Evolutionary conservation across 495 filamentous ascomycete genomes (phyloP), one percentile per base, ranked within the genome.

Genomic region (Parathielavia hyrcaniae): DNA sequence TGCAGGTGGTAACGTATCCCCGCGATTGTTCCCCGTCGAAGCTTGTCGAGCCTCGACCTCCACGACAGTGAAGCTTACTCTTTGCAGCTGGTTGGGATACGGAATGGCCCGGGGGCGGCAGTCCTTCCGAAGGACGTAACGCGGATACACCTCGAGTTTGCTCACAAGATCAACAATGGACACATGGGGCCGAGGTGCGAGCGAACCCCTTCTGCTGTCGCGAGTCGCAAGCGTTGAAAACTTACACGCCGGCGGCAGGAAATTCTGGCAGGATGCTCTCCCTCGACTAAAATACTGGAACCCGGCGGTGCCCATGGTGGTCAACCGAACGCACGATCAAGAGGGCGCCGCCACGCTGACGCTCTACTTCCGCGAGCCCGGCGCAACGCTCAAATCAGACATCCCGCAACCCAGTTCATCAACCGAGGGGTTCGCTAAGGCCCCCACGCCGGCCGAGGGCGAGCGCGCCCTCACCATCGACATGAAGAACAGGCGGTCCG

Each of bases 201-300:
- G 17, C n/a, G n/a, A 22, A n/a, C 12, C 60, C 17, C 20, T 57
- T 50, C 32, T 58, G n/a, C 32, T 35, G 40, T 12, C 50, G 32
- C 43, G 14, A 8, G 22, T 30, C 13, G n/a, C 17, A 16, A n/a
- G 6, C 35, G 32, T 30, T 14, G 4, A 20, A 43, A 14, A 11
- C 53, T 57, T 7, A 56, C 51, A 30, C 14, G 14, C 34, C 3
- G 39, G 4, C 26, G 32, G 13, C 50, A 89, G 87, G 57, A 89
- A 90, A 77, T 95, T 98, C 79, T 96, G 90, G 91, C 83, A 81
- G 49, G 73, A 83, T 39, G 86, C 82, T 64, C 84, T 98, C 35
- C 88, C 88, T 2, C 82, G 89, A 61, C 77, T 98, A 23, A 96
- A 98, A 78, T 97, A 86, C 77, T 87, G 93, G 77, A 98, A 98